Percentiles rank a stretch among this genome's conserved stretches.
Evolutionary conservation across 139 green algal genomes (phyloP).

Genomic region (Pleodorina starrii): DNA sequence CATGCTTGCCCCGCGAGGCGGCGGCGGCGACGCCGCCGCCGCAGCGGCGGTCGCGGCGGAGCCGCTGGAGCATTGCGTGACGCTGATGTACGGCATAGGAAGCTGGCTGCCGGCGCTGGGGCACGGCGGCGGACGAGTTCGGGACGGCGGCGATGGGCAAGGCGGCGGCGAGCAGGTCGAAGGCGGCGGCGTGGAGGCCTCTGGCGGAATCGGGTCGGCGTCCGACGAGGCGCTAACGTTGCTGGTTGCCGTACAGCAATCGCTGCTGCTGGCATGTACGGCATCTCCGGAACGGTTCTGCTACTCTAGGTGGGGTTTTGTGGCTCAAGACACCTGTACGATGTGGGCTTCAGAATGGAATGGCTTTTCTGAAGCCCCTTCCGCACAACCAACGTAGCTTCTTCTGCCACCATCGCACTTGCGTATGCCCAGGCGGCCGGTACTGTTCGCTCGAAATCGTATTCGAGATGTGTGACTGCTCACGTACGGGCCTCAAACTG

Average conservation of each 20-base stretch:
- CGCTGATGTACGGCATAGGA: not conserved
- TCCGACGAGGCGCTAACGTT: not conserved
- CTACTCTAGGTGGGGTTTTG: not conserved
- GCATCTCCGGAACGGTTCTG: not conserved
- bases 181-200: not conserved
- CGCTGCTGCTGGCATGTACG: not conserved
- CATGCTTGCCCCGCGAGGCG: not conserved
- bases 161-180: not conserved
- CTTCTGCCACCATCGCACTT: no score
- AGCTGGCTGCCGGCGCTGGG: conserved; percentile 8
- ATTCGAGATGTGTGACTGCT: no score
- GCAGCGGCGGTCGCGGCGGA: not conserved
- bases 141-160: not conserved
- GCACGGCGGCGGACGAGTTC: not conserved
- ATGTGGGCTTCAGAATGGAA: no score
- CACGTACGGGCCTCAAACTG: not conserved
- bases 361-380: no score
- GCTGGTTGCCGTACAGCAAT: conserved; percentile 22
- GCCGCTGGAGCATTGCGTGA: conserved; percentile 8
- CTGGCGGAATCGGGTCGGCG: not conserved
- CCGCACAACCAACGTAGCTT: no score
- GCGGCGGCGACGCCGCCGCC: not conserved
- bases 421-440: no score
- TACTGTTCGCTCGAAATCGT: no score
- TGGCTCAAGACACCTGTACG: no score